Conservation (phyloP, 305 asterid species). For the Fraxinus nigra region DNA sequence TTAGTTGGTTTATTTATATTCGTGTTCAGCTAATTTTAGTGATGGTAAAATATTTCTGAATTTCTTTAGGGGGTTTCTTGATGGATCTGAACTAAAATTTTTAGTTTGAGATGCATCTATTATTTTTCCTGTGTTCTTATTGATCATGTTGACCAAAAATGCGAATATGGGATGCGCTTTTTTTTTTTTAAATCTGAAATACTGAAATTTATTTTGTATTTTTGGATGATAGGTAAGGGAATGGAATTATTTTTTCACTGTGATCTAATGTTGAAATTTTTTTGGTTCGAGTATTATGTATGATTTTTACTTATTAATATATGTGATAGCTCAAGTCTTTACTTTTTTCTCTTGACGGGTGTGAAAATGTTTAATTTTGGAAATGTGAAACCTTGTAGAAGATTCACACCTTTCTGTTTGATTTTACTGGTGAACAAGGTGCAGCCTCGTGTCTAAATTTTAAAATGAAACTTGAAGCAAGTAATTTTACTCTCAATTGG, state of each 20-base stretch:
- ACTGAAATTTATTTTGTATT: not conserved
- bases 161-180: not conserved
- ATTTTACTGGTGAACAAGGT: not conserved
- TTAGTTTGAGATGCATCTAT: not conserved
- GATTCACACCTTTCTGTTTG: not conserved
- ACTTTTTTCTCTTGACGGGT: not conserved
- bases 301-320: not conserved
- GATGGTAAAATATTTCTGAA: not conserved
- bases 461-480: not conserved
- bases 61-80: not conserved
- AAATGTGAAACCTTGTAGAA: not conserved
- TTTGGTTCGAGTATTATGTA: not conserved
- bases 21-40: not conserved
- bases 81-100: not conserved
- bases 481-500: not conserved
- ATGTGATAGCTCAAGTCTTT: not conserved
- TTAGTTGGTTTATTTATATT: not conserved
- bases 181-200: not conserved
- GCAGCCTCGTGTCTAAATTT: not conserved
- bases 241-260: not conserved
- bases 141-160: too few relatives aligned
- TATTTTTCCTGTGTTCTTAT: too few relatives aligned
- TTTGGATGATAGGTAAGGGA: not conserved
- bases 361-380: not conserved
- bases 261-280: not conserved